Base-by-base conservation (phyloP, 495 filamentous ascomycete genomes). In the Venustampulla echinocandica region DNA sequence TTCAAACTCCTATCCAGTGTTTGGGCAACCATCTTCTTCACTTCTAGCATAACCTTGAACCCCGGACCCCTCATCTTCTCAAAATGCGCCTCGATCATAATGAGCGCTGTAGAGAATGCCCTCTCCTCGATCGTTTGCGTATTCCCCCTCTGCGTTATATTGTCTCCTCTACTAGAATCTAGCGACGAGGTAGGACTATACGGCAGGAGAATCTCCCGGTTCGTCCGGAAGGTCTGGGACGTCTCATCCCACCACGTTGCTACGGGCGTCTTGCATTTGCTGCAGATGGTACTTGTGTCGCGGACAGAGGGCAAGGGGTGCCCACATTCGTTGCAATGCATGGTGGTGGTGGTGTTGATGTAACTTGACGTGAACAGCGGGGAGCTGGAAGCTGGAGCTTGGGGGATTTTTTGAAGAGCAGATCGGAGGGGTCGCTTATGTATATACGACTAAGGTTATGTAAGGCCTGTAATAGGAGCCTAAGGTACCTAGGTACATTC, bases 31-130 rank as follows among this genome's bases (percentile, higher is more conserved):
- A 66, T 67, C 24, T 68, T 64, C 47, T 71, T 72, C 11, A 69
- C 70, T 42, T 66, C 64, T 15, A 62, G 60, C 50, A 74, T 70
- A 14, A 68, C 71, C 34, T 63, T 69, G 4, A 65, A 22, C 62
- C 1, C 69, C 72, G 51, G 46, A 40, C 25, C 45, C 28, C 23
- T 25, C 21, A 28, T 28, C 21, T 52, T 25, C 47, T 57, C 46
- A 50, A 75, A 75, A 54, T 75, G 74, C n/a, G 68, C 67, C 50
- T 79, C 75, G 18, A 77, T 64, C 48, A 66, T 63, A 51, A 72
- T 70, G 49, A 79, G 61, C 21, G 69, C 67, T 7, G 68, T 65
- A 3, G 67, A 62, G 61, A 81, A 75, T 46, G 62, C 64, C 22
- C 74, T 60, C 63, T 79, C 76, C 63, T 81, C 77, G 43, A 74